phyloP scores from a whole-genome alignment of 768 basidiomycete genomes.

The Xerocomellus dryophilus region DNA sequence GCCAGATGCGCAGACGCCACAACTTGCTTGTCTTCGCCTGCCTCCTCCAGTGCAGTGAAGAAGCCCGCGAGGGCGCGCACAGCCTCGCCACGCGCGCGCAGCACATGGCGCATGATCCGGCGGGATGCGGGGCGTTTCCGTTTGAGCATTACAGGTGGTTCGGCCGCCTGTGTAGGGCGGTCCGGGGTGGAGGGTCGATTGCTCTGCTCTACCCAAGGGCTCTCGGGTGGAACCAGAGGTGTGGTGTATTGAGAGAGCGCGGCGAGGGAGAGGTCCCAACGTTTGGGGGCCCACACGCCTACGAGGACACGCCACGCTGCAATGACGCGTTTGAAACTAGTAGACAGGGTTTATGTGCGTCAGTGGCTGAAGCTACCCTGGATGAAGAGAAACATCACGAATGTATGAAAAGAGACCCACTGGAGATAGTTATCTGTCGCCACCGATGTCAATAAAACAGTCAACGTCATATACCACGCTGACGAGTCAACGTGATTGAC shows the following conservation, averaged over 20 bases:
- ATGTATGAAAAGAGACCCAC: slow-evolving; percentile 41
- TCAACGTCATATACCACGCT: slow-evolving; percentile 24
- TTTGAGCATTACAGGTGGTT: slow-evolving; percentile 38
- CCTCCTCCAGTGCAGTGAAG: slow-evolving; percentile 59
- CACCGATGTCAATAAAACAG: not conserved
- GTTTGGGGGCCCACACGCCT: slow-evolving; percentile 87
- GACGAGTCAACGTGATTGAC: slow-evolving; percentile 31
- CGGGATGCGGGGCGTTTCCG: slow-evolving; percentile 65
- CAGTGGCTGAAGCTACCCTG: slow-evolving; percentile 18
- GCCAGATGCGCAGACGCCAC: slow-evolving; percentile 50
- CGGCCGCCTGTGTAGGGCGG: slow-evolving; percentile 27
- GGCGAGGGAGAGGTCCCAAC: slow-evolving; percentile 75
- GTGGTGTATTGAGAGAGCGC: slow-evolving; percentile 72
- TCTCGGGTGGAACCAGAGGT: slow-evolving; percentile 63
- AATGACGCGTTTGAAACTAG: slow-evolving; percentile 78
- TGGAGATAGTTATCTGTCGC: slow-evolving; percentile 68
- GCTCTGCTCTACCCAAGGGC: slow-evolving; percentile 64
- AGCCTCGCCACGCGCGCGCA: slow-evolving; percentile 83
- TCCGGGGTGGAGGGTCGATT: slow-evolving; percentile 32
- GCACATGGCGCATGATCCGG: slow-evolving; percentile 82
- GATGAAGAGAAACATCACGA: not conserved
- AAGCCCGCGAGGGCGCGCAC: slow-evolving; percentile 70
- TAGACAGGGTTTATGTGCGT: slow-evolving; percentile 16
- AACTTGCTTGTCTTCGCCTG: slow-evolving; percentile 45
- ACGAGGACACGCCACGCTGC: slow-evolving; percentile 97